Evolutionary conservation across 371 early-diverging fungal genomes (phyloP), one percentile per base, ranked within the genome.

Genomic region (Apophysomyces elegans): DNA sequence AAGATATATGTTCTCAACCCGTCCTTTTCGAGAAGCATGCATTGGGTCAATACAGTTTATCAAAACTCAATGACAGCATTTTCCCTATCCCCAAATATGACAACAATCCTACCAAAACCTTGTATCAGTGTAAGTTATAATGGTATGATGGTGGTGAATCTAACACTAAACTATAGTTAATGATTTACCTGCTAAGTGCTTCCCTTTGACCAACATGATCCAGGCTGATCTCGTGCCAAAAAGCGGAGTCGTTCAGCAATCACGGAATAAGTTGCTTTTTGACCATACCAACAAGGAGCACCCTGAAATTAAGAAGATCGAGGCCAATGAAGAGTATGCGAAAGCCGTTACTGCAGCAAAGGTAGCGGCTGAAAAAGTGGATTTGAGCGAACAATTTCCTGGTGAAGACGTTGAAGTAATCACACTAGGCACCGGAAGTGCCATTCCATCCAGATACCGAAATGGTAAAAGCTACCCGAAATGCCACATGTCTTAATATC

Each of bases 401-500:
- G 86, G 87, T 18, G 70, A 77, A 5, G 78, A 87, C 56, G 77
- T 88, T 4, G 72, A 81, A 7, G 64, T 92, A 14, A 86, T 91
- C 13, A 88, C 96, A 0, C 86, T 96, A 7, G 99, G 99, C 9
- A 99, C 99, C 0, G 99, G 98, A 7, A 96, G 99, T 18, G 90
- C 99, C 0, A 79, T 97, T 41, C 99, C 99, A 1, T 92, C 94
- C n/a, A 93, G 93, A 69, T 94, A 94, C 78, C 84, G 99, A 76
- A 99, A 99, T 78, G 97, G 96, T 89, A 88, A 79, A 56, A 26
- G 60, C 26, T 5, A 13, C 2, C 7, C 13, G 3, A 56, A 35
- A 59, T 41, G 26, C 37, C 44, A 50, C 7, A 41, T 37, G 37
- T 38, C 3, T 12, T 16, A 61, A 70, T 75, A 56, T 38, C 57